Conservation (phyloP, 805 yeast species). For the Sungouiozyma intestinalis region DNA sequence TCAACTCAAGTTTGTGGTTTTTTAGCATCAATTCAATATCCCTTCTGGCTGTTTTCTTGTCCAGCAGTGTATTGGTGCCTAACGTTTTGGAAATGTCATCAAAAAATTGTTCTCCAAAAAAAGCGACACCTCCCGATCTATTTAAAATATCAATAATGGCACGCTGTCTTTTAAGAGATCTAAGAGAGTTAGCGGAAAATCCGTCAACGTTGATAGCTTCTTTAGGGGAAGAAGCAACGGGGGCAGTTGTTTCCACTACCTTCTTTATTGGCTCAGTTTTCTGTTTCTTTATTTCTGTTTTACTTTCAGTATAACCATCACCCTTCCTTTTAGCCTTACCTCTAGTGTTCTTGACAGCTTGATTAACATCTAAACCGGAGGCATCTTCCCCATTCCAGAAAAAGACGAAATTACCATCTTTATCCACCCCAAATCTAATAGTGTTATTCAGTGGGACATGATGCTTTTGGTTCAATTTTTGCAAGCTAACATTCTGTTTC, state of each 20-base stretch:
- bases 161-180: slow-evolving; percentile 34
- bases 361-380: slow-evolving; percentile 8
- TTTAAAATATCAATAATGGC: slow-evolving; percentile 34
- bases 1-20: slow-evolving; percentile 13
- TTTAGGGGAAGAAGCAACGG: neutral
- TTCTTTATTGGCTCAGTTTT: neutral
- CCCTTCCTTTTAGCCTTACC: neutral
- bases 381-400: slow-evolving; percentile 28
- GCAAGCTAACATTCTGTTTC: slow-evolving; percentile 9
- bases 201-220: slow-evolving; percentile 21
- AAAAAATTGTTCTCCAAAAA: slow-evolving; percentile 33
- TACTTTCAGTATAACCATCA: neutral
- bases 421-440: slow-evolving; percentile 15
- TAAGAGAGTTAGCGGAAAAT: slow-evolving; percentile 33
- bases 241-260: neutral
- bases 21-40: slow-evolving; percentile 30
- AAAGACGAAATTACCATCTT: slow-evolving; percentile 15
- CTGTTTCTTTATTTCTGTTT: neutral
- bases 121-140: slow-evolving; percentile 37
- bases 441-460: slow-evolving; percentile 23
- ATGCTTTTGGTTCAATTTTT: slow-evolving; percentile 15
- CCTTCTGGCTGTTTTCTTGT: slow-evolving; percentile 42
- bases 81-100: slow-evolving; percentile 33
- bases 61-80: slow-evolving; percentile 35
- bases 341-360: slow-evolving; percentile 6